phyloP scores from a whole-genome alignment of 176 grass and related monocot genomes.

The Triticum dicoccoides region DNA sequence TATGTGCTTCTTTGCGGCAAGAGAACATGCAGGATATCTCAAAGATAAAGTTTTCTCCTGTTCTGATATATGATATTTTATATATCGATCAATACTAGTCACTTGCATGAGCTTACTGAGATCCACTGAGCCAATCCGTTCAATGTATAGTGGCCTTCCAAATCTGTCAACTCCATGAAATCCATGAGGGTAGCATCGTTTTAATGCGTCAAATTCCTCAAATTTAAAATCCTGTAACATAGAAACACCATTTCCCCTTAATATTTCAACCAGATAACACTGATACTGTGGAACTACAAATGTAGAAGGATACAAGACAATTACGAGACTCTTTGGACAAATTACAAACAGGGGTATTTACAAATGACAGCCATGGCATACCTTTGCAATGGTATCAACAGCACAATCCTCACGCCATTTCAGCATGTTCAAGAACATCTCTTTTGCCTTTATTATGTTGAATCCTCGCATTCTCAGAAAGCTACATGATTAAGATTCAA shows the following conservation, averaged over 20 bases:
- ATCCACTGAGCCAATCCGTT: constrained; percentile 74
- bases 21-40: constrained; percentile 85
- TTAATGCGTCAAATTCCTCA: constrained; percentile 76
- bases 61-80: constrained; percentile 92
- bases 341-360: not conserved
- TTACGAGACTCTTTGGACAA: constrained; percentile 15
- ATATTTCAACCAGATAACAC: constrained; percentile 1
- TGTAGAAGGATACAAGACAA: not conserved
- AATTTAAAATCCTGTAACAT: constrained; percentile 82
- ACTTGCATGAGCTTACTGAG: constrained; percentile 59
- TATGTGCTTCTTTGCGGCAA: constrained; percentile 72
- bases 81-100: constrained; percentile 67
- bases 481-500: constrained; percentile 35
- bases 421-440: constrained; percentile 91
- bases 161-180: constrained; percentile 94
- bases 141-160: constrained; percentile 86
- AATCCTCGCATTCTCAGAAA: constrained; percentile 90
- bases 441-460: constrained; percentile 66
- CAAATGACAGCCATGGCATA: constrained; percentile 31
- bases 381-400: constrained; percentile 73
- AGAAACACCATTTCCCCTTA: constrained; percentile 1
- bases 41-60: constrained; percentile 88
- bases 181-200: constrained; percentile 86
- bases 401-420: constrained; percentile 89
- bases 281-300: not conserved